Conservation (phyloP, 768 basidiomycete genomes). For the Grammothele lineata region DNA sequence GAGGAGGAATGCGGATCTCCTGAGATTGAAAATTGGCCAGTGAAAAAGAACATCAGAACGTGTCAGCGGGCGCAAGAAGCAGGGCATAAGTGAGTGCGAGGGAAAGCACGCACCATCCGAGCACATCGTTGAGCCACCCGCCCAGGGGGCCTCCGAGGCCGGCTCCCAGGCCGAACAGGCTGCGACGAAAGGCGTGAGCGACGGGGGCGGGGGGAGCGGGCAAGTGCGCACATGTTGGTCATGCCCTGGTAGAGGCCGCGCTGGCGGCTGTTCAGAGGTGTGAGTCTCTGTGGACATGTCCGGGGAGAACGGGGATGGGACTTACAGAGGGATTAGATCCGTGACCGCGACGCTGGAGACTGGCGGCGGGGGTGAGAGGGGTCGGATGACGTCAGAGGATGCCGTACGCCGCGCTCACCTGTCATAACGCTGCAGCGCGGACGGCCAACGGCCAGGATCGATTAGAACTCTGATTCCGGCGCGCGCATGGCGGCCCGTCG, state of each 20-base stretch:
- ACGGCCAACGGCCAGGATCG: too few relatives aligned
- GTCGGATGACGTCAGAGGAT: conserved; percentile 18
- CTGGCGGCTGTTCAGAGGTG: conserved; percentile 53
- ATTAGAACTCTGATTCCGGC: conserved; percentile 21
- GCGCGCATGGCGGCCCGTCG: conserved; percentile 1
- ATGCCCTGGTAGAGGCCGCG: conserved; percentile 90
- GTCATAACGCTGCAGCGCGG: conserved; percentile 67
- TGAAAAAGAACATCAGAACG: background rate
- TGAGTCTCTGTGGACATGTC: conserved; percentile 2
- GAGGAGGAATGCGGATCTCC: conserved; percentile 82
- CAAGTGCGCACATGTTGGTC: conserved; percentile 68
- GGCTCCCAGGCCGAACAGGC: conserved; percentile 81
- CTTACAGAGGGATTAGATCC: conserved; percentile 86
- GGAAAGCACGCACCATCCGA: conserved; percentile 71
- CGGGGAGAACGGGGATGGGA: conserved; percentile 12
- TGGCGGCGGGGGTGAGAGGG: conserved; percentile 28
- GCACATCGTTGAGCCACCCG: conserved; percentile 79
- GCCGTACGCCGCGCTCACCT: conserved; percentile 44
- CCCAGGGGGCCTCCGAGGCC: conserved; percentile 78
- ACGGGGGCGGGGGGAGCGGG: too few relatives aligned
- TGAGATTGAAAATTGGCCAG: conserved; percentile 26
- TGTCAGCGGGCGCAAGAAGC: background rate
- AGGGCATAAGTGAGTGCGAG: background rate
- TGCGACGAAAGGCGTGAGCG: conserved; percentile 25
- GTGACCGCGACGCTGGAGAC: conserved; percentile 82